Conservation (phyloP, 2,329 filamentous ascomycete species). For the Periconia sp. region DNA sequence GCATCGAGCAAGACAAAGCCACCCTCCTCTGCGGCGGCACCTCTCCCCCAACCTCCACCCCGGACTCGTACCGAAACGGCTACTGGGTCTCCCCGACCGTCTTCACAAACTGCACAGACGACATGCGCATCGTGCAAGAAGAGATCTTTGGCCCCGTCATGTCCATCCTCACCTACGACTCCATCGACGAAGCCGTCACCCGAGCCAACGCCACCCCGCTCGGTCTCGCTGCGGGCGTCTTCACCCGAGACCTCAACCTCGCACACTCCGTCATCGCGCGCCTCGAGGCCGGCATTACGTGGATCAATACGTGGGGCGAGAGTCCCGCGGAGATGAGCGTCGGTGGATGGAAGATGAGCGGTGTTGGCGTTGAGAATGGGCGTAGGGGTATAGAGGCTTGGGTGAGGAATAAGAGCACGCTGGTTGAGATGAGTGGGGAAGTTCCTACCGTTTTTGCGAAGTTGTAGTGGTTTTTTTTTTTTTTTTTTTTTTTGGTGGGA, state of each 20-base stretch:
- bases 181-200: slow-evolving; percentile 67
- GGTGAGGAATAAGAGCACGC: slow-evolving; percentile 83
- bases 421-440: slow-evolving; percentile 76
- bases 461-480: slow-evolving; percentile 12
- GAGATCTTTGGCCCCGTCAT: slow-evolving; percentile 92
- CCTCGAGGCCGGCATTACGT: slow-evolving; percentile 83
- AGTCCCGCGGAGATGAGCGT: slow-evolving; percentile 89
- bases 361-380: slow-evolving; percentile 85
- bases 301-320: slow-evolving; percentile 95
- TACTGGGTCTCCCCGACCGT: slow-evolving; percentile 84
- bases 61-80: slow-evolving; percentile 58
- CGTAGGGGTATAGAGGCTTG: slow-evolving; percentile 77
- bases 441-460: slow-evolving; percentile 68
- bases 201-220: slow-evolving; percentile 77
- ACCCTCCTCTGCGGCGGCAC: slow-evolving; percentile 72
- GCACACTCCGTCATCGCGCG: slow-evolving; percentile 72
- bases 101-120: slow-evolving; percentile 82
- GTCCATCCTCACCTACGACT: slow-evolving; percentile 74
- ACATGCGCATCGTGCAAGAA: slow-evolving; percentile 76
- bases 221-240: slow-evolving; percentile 82
- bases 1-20: slow-evolving; percentile 72
- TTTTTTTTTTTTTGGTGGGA: too few species aligned
- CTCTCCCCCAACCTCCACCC: slow-evolving; percentile 47
- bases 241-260: slow-evolving; percentile 71
- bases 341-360: slow-evolving; percentile 89